These are phyloP conservation scores for Vinca major DNA, from an alignment of 305 asterid species.

Conservation along the genomic window DNA sequence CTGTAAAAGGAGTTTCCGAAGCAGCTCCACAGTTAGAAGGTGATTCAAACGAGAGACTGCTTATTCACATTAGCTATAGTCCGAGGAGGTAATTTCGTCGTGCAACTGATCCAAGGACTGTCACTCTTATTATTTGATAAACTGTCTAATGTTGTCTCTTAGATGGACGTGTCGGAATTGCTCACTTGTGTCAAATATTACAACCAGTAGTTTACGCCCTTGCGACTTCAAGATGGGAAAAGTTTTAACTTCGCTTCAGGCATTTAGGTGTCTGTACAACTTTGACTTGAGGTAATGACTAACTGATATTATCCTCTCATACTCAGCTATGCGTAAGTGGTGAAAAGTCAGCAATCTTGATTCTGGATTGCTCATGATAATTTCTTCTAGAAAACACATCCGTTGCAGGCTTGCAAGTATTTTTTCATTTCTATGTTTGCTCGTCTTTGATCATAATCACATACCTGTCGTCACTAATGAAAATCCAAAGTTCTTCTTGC, in stretches of 20 bases:
- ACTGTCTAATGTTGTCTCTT: slow-evolving; percentile 14
- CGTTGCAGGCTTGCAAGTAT: background rate
- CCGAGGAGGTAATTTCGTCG: slow-evolving; percentile 64
- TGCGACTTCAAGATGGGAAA: slow-evolving; percentile 95
- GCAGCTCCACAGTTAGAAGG: slow-evolving; percentile 44
- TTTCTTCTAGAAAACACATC: background rate
- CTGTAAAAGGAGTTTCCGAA: slow-evolving; percentile 71
- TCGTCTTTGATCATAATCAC: background rate
- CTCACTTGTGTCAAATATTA: slow-evolving; percentile 53
- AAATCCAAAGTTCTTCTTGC: background rate
- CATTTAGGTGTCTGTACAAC: slow-evolving; percentile 72
- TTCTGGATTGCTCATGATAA: background rate
- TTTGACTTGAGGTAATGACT: slow-evolving; percentile 59
- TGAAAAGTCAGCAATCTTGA: background rate
- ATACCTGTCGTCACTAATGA: background rate
- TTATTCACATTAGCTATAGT: slow-evolving; percentile 77
- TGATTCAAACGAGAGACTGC: slow-evolving; percentile 61
- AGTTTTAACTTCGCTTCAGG: slow-evolving; percentile 65
- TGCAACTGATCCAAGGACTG: background rate
- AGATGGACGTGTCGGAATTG: slow-evolving; percentile 94
- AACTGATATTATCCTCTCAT: slow-evolving; percentile 11
- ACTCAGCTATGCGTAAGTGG: background rate
- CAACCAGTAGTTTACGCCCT: slow-evolving; percentile 66
- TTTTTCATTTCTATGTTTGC: background rate
- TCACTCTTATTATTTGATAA: background rate